Base-by-base conservation (phyloP, 805 yeast genomes). In the Ogataea angusta region DNA sequence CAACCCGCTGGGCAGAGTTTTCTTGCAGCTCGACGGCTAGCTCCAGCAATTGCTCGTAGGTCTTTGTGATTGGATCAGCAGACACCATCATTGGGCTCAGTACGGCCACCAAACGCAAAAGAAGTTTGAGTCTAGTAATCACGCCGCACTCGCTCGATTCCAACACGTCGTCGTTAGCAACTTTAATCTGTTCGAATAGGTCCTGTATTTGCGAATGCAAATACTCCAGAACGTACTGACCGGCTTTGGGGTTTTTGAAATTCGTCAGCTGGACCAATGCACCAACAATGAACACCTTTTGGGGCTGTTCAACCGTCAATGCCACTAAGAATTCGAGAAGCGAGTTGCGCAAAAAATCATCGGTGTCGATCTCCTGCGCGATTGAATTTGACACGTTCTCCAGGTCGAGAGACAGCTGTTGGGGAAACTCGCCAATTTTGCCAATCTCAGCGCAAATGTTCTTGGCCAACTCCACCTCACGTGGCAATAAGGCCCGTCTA, bases 251-350 rank as follows among this genome's bases (percentile, higher is more conserved):
- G 60, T 78, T 79, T 43, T 73, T 73, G 17, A 83, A 69, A 63
- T 84, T 82, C 34, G 86, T 79, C 16, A 80, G 67, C 53, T 82
- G 73, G 5, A 89, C 65, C 49, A 88, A 68, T 7, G 81, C 78
- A 19, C 88, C 75, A 42, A 91, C 62, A n/a, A 81, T 75, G 10
- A 82, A 78, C 44, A 83, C 75, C 59, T 90, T 93, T 48, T 90
- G 95, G 0, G 99, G 98, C 62, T 91, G 96, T 62, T 93, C 98
- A 21, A 76, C 64, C 9, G 83, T 70, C 31, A 85, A 74, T 2
- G 95, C 86, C 40, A 74, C 73, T 18, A 89, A 56, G 2, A 86
- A 84, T 35, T 73, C 70, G 44, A 86, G 63, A 15, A 86, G 66
- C 3, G 82, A 76, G 24, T 64, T 65, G 44, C 86, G 70, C 47